Evolutionary conservation across 805 yeast species (phyloP).

Genomic region (Schizosaccharomyces octosporus): DNA sequence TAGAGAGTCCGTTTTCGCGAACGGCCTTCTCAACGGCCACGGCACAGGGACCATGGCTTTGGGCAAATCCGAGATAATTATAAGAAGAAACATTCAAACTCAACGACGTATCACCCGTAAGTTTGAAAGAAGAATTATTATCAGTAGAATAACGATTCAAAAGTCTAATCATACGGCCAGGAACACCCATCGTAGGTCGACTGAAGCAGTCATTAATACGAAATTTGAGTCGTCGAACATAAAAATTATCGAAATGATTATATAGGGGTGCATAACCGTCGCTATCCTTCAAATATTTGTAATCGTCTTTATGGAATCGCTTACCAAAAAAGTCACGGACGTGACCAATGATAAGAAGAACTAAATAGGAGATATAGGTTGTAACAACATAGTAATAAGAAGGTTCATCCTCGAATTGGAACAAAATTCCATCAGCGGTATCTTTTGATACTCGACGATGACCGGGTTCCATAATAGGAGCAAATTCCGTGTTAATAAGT

Average conservation of each 20-base stretch:
- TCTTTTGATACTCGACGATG: constrained; percentile 5
- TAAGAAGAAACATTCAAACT: constrained; percentile 75
- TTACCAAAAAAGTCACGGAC: constrained; percentile 71
- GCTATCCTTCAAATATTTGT: constrained; percentile 40
- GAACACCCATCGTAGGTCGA: constrained; percentile 90
- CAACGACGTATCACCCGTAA: constrained; percentile 50
- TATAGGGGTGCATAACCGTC: constrained; percentile 93
- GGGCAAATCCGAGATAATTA: constrained; percentile 92
- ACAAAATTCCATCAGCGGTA: constrained; percentile 13
- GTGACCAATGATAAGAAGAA: constrained; percentile 72
- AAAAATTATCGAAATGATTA: constrained; percentile 79
- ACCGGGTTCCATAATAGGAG: constrained; percentile 7
- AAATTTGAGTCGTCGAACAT: constrained; percentile 70
- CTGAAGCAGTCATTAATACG: constrained; percentile 88
- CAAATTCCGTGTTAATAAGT: constrained; percentile 3
- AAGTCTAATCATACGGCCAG: constrained; percentile 73
- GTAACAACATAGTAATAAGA: constrained; percentile 55
- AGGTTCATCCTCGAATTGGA: constrained; percentile 45
- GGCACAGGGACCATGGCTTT: constrained; percentile 77
- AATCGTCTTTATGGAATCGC: constrained; percentile 38
- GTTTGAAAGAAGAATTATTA: constrained; percentile 37
- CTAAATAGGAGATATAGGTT: constrained; percentile 66
- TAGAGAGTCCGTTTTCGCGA: constrained; percentile 47
- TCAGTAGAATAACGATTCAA: constrained; percentile 53
- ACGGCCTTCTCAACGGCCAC: constrained; percentile 42